Conservation (phyloP, 345 rosid genomes). For the Gossypium stocksii region DNA sequence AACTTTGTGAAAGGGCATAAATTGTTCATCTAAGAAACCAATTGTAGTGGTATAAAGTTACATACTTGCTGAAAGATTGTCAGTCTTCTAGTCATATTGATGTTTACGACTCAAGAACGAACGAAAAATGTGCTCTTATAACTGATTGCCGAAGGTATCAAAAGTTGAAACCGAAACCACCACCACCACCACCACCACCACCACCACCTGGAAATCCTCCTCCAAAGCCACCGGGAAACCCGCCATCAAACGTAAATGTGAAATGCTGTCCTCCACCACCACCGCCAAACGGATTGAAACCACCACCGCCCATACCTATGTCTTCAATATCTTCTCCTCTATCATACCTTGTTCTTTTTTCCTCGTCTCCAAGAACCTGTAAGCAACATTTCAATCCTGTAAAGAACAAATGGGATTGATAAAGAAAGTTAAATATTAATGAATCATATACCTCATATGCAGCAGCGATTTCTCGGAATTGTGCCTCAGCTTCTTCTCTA, state of each 20-base stretch:
- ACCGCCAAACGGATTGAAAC: slow-evolving; percentile 75
- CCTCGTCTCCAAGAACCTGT: slow-evolving; percentile 89
- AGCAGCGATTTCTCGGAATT: no score
- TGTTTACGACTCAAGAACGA: not conserved
- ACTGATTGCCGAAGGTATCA: slow-evolving; percentile 12
- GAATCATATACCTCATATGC: no score
- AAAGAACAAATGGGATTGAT: not conserved
- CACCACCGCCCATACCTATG: slow-evolving; percentile 74
- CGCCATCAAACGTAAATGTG: slow-evolving; percentile 84
- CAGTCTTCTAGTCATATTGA: slow-evolving; percentile 14
- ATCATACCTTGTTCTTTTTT: slow-evolving; percentile 79
- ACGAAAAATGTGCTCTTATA: not conserved
- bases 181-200: slow-evolving; percentile 42
- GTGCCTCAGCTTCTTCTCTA: no score
- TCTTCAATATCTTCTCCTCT: slow-evolving; percentile 97
- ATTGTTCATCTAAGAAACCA: slow-evolving; percentile 7
- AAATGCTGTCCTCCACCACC: slow-evolving; percentile 76
- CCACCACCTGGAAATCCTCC: slow-evolving; percentile 60
- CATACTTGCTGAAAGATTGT: slow-evolving; percentile 6
- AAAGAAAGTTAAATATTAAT: not conserved
- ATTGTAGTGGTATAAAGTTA: slow-evolving; percentile 6
- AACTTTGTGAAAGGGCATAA: slow-evolving; percentile 9
- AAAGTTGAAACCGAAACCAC: slow-evolving; percentile 64
- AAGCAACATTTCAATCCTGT: not conserved
- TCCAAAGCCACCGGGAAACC: slow-evolving; percentile 81